Evolutionary conservation across 2,329 filamentous ascomycete genomes (phyloP), one percentile per base, ranked within the genome.

Genomic region (Talaromyces pinophilus): DNA sequence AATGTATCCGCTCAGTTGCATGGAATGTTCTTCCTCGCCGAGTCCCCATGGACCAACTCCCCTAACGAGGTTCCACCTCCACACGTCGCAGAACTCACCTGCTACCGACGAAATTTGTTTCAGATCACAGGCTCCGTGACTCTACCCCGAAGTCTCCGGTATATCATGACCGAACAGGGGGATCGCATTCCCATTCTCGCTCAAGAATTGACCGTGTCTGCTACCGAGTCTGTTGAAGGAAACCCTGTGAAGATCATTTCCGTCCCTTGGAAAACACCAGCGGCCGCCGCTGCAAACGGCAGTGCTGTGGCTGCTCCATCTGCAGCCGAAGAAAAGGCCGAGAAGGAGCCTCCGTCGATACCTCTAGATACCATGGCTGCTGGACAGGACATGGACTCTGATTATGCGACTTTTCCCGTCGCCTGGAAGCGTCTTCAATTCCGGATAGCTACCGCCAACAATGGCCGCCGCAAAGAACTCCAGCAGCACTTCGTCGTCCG

Each of bases 401-500:
- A 97, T 70, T 94, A 91, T 70, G 92, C 92, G 17, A 93, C 92
- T 54, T 96, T 96, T 72, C 93, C 93, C 4, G 93, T 98, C 69
- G 92, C 93, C 57, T 98, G 94, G 92, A 93, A 95, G 73, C 87
- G 94, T 66, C 81, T 98, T 68, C 94, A 98, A 74, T 98, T 98
- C 75, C 86, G 94, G 72, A 96, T 94, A 77, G 94, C 94, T 19
- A 98, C 94, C 8, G 94, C 94, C 65, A 98, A 98, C 80, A 98
- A 98, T 76, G 94, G 94, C 11, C 88, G 94, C 67, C 86, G 94
- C 69, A 96, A 97, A 81, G 94, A 98, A 77, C 85, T 98, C 55
- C 94, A 98, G 76, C 94, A 98, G 76, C 94, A 98, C 80, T 98
- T 98, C 78, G 89, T 96, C 11, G 85, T 98, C 66, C 90, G 93